Conservation (phyloP, 2,329 filamentous ascomycete genomes). For the Colletotrichum melonis region DNA sequence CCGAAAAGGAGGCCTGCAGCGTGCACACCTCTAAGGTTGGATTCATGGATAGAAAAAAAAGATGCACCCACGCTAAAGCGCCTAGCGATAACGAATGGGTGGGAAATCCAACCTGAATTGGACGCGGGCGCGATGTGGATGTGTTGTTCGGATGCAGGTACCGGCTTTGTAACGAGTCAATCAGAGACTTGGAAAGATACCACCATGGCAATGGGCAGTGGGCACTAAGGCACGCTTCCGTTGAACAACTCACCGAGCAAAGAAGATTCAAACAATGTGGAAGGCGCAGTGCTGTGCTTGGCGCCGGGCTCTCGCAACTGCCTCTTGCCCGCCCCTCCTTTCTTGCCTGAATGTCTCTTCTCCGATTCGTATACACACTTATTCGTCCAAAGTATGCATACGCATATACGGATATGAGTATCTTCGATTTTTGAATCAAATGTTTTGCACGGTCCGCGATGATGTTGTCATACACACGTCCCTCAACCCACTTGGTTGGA, state of each 20-base stretch:
- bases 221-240: no score
- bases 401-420: no score
- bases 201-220: not conserved
- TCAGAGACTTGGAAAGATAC: not conserved
- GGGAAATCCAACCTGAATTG: not conserved
- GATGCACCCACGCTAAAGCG: no score
- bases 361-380: no score
- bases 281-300: not conserved
- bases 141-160: slow-evolving; percentile 37
- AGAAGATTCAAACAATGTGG: not conserved
- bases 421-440: no score
- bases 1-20: no score
- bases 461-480: slow-evolving; percentile 28
- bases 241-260: not conserved
- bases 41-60: no score
- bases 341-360: no score
- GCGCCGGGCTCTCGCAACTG: not conserved
- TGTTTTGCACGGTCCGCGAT: not conserved
- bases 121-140: slow-evolving; percentile 11
- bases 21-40: no score
- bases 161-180: slow-evolving; percentile 15
- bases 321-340: not conserved
- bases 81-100: not conserved
- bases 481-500: not conserved
- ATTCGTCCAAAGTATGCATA: no score